A percentile compares a stretch with the other conserved stretches of the same genome.
These are phyloP conservation scores for Ogataea neopini DNA, from an alignment of 805 yeast genomes.

Conservation along the genomic window DNA sequence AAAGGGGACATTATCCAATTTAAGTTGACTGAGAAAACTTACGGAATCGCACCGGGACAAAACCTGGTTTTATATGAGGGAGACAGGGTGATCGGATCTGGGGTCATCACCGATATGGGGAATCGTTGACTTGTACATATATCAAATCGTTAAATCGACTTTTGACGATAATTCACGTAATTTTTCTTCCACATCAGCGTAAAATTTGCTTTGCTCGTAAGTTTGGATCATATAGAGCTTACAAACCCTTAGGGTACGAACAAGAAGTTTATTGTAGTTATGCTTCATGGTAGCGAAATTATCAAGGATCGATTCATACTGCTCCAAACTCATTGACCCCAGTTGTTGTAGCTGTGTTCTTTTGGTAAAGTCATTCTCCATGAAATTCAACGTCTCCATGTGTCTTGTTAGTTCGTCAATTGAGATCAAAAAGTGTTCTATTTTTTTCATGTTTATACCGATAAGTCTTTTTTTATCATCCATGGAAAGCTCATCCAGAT, in stretches of 20 bases:
- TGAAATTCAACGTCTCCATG: constrained; percentile 6
- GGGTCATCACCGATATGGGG: constrained; percentile 35
- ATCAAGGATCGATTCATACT: constrained; percentile 10
- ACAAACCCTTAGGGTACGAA: constrained; percentile 20
- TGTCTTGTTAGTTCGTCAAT: constrained; percentile 17
- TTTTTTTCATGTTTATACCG: constrained; percentile 10
- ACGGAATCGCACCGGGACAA: constrained; percentile 93
- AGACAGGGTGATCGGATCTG: constrained; percentile 69
- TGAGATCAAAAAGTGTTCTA: constrained; percentile 9
- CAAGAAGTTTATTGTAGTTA: constrained; percentile 16
- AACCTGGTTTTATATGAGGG: constrained; percentile 70
- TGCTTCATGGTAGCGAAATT: constrained; percentile 7
- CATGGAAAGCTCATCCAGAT: constrained; percentile 1
- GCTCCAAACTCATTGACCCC: constrained; percentile 5
- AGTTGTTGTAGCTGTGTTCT: constrained; percentile 10
- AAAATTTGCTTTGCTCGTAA: constrained; percentile 22
- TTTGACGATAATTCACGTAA: constrained; percentile 2
- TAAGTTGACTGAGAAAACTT: constrained; percentile 43
- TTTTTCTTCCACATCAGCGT: constrained; percentile 12
- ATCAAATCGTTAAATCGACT: background rate
- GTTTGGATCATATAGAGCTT: constrained; percentile 21
- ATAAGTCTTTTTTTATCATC: constrained; percentile 20
- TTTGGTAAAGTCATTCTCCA: constrained; percentile 15
- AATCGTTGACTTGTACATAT: constrained; percentile 8
- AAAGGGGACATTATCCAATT: constrained; percentile 33